Evolutionary conservation across 1,139 yeast genomes (phyloP).

Genomic region (Kluyveromyces sp.): DNA sequence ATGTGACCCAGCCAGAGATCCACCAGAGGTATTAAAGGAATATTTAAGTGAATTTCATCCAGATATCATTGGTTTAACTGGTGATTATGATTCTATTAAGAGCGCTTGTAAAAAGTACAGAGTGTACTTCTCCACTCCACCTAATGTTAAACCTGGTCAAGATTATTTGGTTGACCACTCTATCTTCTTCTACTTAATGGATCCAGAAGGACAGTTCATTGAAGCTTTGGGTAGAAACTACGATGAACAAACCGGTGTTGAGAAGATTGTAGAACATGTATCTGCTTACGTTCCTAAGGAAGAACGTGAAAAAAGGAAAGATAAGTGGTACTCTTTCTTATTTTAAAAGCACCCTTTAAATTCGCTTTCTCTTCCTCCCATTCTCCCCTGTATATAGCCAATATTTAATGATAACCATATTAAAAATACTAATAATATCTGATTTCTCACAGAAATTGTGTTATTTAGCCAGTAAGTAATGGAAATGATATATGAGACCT

Average conservation of each 20-base stretch:
- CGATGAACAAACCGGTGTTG: constrained; percentile 71
- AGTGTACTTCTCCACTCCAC: constrained; percentile 94
- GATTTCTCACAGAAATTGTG: no score
- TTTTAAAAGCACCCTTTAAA: constrained; percentile 13
- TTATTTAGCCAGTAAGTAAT: no score
- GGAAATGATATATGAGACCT: no score
- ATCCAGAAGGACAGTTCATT: constrained; percentile 89
- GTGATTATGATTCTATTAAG: constrained; percentile 78
- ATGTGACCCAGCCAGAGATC: constrained; percentile 92
- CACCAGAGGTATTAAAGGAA: constrained; percentile 72
- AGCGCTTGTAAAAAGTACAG: constrained; percentile 78
- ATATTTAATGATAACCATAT: no score
- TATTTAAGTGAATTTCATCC: constrained; percentile 86
- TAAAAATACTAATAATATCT: no score
- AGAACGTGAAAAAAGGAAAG: constrained; percentile 52
- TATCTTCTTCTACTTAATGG: constrained; percentile 92
- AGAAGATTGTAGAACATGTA: constrained; percentile 67
- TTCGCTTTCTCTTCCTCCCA: background rate
- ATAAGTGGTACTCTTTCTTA: constrained; percentile 48
- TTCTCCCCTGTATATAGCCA: no score
- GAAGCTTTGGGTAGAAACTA: constrained; percentile 92
- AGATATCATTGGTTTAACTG: constrained; percentile 82
- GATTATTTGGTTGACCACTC: constrained; percentile 96
- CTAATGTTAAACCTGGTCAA: constrained; percentile 87
- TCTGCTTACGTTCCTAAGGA: constrained; percentile 67